phyloP scores from a whole-genome alignment of 169 alveolate species.

The Plasmodium knowlesi region DNA sequence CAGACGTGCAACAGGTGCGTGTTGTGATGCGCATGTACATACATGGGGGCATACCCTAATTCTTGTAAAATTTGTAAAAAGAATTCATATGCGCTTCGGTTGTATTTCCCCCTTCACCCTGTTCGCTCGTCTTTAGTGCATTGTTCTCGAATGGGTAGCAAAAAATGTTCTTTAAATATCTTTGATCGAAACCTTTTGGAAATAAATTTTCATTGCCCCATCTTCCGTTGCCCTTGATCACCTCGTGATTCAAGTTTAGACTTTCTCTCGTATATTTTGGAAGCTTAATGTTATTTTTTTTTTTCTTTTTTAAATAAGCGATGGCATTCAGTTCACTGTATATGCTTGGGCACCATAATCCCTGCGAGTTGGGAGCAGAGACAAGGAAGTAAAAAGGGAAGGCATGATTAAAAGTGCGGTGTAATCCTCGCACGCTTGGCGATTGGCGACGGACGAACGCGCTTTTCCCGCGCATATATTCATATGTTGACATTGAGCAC shows the following conservation, averaged over 20 bases:
- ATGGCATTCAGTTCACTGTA: constrained; percentile 85
- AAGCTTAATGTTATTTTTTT: constrained; percentile 80
- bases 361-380: constrained; percentile 76
- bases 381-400: background rate
- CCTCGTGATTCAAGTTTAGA: constrained; percentile 85
- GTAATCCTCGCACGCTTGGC: background rate
- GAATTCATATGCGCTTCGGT: constrained; percentile 65
- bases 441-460: background rate
- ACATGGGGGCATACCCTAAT: background rate
- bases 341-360: constrained; percentile 89
- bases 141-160: constrained; percentile 81
- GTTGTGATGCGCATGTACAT: background rate
- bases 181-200: constrained; percentile 92
- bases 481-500: background rate
- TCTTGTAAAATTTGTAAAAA: constrained; percentile 66
- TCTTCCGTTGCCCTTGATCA: constrained; percentile 90
- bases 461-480: background rate
- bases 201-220: constrained; percentile 90
- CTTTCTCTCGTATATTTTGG: constrained; percentile 90
- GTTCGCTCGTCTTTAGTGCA: constrained; percentile 14
- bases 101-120: background rate
- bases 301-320: constrained; percentile 85
- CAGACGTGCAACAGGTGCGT: background rate
- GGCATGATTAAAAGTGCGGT: background rate
- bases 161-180: constrained; percentile 85